Conservation (phyloP, 2,329 filamentous ascomycete genomes). For the Fusarium nelsonii region DNA sequence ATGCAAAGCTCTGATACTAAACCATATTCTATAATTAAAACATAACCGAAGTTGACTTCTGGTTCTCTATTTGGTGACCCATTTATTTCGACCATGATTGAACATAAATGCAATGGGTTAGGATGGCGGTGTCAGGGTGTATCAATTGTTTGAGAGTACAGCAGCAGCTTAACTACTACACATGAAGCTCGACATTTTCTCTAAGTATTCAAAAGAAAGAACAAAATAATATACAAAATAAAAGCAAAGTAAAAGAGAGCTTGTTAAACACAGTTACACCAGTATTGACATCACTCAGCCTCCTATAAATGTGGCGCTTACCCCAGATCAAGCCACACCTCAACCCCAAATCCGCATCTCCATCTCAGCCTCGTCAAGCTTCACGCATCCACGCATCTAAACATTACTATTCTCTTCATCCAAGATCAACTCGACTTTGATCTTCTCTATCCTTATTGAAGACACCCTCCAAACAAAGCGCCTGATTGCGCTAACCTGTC, state of each 20-base stretch:
- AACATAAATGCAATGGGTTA: too few relatives aligned
- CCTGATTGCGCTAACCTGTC: neutral
- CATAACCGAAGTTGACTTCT: neutral
- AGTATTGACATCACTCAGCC: neutral
- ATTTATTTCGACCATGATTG: too few relatives aligned
- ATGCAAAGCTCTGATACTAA: too few relatives aligned
- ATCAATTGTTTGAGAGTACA: too few relatives aligned
- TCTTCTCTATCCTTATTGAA: neutral
- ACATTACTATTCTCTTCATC: neutral
- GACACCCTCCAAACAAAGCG: neutral
- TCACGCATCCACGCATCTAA: conserved; percentile 10
- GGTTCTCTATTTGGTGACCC: too few relatives aligned
- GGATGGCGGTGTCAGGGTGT: too few relatives aligned
- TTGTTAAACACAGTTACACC: neutral
- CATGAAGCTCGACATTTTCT: too few relatives aligned
- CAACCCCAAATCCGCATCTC: neutral
- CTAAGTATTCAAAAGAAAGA: neutral
- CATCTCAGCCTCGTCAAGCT: conserved; percentile 34
- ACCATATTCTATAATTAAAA: neutral
- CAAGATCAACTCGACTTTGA: neutral
- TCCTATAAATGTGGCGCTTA: conserved; percentile 15
- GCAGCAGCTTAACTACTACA: too few relatives aligned
- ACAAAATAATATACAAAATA: neutral
- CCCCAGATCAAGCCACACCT: conserved; percentile 25
- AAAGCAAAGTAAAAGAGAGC: neutral